A percentile compares a stretch with the other conserved stretches of the same genome.
Evolutionary conservation across 2,329 filamentous ascomycete genomes (phyloP).

Genomic region (Trichoderma pleuroti): DNA sequence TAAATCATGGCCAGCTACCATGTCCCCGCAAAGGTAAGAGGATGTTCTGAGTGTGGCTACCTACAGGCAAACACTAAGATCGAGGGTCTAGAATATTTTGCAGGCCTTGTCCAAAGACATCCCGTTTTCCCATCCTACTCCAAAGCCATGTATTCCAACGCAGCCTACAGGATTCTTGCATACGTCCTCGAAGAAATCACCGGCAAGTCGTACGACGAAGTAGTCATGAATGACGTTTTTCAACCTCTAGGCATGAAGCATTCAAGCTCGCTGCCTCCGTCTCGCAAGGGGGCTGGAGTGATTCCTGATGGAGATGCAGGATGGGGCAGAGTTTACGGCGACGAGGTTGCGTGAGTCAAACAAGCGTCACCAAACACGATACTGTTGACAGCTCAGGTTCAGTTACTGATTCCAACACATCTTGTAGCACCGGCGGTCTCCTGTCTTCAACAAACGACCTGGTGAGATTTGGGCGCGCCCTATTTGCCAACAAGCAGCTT

Average conservation of each 20-base stretch:
- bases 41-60: background rate
- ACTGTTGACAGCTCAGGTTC: background rate
- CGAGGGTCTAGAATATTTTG: slow-evolving; percentile 20
- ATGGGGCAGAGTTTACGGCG: slow-evolving; percentile 14
- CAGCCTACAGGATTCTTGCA: slow-evolving; percentile 24
- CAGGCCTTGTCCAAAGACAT: slow-evolving; percentile 18
- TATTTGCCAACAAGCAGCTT: slow-evolving; percentile 9
- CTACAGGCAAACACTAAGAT: background rate
- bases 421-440: slow-evolving; percentile 13
- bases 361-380: background rate
- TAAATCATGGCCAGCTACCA: background rate
- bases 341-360: slow-evolving; percentile 20
- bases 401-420: background rate
- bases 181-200: slow-evolving; percentile 25
- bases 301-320: slow-evolving; percentile 18
- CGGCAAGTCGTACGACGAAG: slow-evolving; percentile 19
- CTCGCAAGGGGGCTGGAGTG: slow-evolving; percentile 1
- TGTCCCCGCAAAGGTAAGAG: background rate
- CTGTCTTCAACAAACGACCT: slow-evolving; percentile 17
- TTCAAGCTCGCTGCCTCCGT: slow-evolving; percentile 11
- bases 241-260: slow-evolving; percentile 13
- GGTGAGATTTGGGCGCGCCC: slow-evolving; percentile 4
- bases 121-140: slow-evolving; percentile 22
- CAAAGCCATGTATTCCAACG: slow-evolving; percentile 25
- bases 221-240: slow-evolving; percentile 10